These are phyloP conservation scores for Geotrichum ghanense DNA, from an alignment of 805 yeast species.

Conservation along the genomic window DNA sequence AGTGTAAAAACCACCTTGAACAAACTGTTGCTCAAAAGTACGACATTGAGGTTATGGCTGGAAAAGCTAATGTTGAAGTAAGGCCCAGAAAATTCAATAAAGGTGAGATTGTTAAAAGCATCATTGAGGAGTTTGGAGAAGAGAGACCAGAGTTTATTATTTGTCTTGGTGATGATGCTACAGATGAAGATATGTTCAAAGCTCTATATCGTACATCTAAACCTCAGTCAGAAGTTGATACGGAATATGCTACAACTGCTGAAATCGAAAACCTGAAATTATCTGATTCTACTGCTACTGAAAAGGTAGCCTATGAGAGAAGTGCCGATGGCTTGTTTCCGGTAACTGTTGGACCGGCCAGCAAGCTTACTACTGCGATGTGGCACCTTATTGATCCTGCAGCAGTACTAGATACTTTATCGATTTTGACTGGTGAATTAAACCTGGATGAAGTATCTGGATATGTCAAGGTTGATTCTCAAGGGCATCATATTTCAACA, in stretches of 20 bases:
- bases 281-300: slow-evolving; percentile 1
- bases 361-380: slow-evolving; percentile 73
- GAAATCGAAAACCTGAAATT: background rate
- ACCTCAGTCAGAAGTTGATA: background rate
- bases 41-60: slow-evolving; percentile 92
- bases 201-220: slow-evolving; percentile 37
- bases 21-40: slow-evolving; percentile 48
- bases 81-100: slow-evolving; percentile 90
- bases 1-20: slow-evolving; percentile 53
- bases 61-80: slow-evolving; percentile 94
- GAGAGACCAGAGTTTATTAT: slow-evolving; percentile 70
- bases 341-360: slow-evolving; percentile 87
- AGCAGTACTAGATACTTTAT: slow-evolving; percentile 76
- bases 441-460: slow-evolving; percentile 25
- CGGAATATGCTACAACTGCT: background rate
- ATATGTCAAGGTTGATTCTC: background rate
- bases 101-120: slow-evolving; percentile 85
- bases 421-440: slow-evolving; percentile 66
- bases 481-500: slow-evolving; percentile 1
- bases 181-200: slow-evolving; percentile 96
- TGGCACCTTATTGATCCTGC: slow-evolving; percentile 76
- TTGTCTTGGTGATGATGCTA: slow-evolving; percentile 90
- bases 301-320: slow-evolving; percentile 5
- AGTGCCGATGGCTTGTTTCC: slow-evolving; percentile 50
- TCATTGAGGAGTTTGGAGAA: slow-evolving; percentile 39